Percentiles rank a stretch among this genome's conserved stretches.
Evolutionary conservation across 73 alveolate genomes (phyloP).

Genomic region (Paramecium tetraurelia): DNA sequence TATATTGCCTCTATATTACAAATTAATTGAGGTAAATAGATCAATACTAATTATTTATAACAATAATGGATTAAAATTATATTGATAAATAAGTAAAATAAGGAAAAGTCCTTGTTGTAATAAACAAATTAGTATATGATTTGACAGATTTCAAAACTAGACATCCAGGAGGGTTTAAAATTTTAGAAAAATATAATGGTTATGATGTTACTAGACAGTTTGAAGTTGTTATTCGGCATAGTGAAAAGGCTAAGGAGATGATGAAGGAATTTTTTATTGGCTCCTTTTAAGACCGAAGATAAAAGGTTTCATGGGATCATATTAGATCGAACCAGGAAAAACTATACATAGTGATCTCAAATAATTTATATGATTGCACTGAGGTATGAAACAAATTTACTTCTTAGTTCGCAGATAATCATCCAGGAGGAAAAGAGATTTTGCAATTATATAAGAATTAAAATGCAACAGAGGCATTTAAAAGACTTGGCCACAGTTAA

Average conservation of each 20-base stretch:
- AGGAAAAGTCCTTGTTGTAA: not conserved
- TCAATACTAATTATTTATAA: not conserved
- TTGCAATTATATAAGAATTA: not conserved
- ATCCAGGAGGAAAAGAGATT: constrained; percentile 20
- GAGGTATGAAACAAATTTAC: not conserved
- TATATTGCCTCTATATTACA: not conserved
- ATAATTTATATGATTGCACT: not conserved
- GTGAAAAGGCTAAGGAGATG: not conserved
- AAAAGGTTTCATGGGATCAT: not conserved
- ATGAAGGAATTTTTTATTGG: not conserved
- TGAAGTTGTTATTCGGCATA: not conserved
- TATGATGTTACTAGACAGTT: not conserved
- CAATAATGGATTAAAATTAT: not conserved
- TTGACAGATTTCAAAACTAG: not conserved
- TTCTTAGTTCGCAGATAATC: not conserved
- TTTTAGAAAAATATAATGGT: constrained; percentile 36
- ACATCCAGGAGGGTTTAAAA: constrained; percentile 28
- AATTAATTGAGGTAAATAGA: not conserved
- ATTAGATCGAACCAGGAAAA: not conserved
- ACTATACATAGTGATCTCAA: not conserved
- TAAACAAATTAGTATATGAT: constrained; percentile 3
- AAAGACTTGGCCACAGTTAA: not conserved
- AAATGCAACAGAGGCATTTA: not conserved
- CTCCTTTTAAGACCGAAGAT: not conserved
- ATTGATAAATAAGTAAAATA: not conserved